Percentiles rank a stretch among this genome's conserved stretches.
Conservation (phyloP, 1,284 basidiomycete species). For the Naganishia sp. region DNA sequence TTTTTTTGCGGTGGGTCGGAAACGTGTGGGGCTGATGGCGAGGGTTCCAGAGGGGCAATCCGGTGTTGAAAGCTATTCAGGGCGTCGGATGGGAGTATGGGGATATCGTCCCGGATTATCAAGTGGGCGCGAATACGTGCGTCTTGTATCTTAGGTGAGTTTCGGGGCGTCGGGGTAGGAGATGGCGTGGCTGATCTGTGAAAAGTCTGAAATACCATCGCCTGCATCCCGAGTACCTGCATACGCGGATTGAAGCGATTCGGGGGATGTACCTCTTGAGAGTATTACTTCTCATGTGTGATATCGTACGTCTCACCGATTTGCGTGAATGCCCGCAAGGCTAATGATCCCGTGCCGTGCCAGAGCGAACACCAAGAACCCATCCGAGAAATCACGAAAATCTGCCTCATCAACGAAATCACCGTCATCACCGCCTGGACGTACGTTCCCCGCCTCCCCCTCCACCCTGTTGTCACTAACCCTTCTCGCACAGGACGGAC, state of each 20-base stretch:
- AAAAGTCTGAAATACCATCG: conserved; percentile 88
- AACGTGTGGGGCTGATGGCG: not conserved
- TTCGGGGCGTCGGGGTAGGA: not conserved
- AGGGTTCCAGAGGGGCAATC: conserved; percentile 72
- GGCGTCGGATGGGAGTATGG: conserved; percentile 93
- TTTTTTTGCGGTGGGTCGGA: not conserved
- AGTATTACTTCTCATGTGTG: conserved; percentile 87
- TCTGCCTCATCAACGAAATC: conserved; percentile 85
- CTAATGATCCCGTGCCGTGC: not conserved
- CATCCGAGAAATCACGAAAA: conserved; percentile 90
- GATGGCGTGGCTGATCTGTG: not conserved
- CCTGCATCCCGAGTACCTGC: conserved; percentile 96
- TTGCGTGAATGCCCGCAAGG: not conserved
- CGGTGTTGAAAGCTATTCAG: conserved; percentile 76
- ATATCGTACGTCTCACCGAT: conserved; percentile 66
- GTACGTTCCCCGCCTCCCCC: conserved; percentile 58
- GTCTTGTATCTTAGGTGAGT: conserved; percentile 82
- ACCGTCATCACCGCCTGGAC: conserved; percentile 92
- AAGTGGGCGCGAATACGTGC: conserved; percentile 94
- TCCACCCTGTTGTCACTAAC: not conserved
- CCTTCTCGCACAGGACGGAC: conserved; percentile 63
- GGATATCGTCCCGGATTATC: conserved; percentile 90
- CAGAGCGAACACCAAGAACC: conserved; percentile 87
- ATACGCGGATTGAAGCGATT: conserved; percentile 83
- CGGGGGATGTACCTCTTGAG: conserved; percentile 78